phyloP scores from a whole-genome alignment of 768 basidiomycete species.

The Russula dissimulans region DNA sequence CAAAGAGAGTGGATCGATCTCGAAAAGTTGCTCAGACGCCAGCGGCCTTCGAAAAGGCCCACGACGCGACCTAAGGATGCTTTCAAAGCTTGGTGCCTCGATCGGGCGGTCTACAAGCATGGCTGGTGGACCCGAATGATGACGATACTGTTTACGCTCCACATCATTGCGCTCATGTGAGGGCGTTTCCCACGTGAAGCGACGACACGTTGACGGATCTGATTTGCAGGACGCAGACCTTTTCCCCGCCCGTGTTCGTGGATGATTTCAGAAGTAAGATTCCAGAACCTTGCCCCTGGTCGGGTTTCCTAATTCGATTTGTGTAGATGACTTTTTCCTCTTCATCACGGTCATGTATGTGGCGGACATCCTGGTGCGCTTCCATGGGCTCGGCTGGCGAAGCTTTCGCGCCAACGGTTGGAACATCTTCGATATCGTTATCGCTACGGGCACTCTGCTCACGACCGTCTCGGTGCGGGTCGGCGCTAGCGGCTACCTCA shows the following conservation, averaged over 20 bases:
- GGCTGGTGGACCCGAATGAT: conserved; percentile 86
- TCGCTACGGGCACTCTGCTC: conserved; percentile 71
- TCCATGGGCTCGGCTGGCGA: conserved; percentile 73
- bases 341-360: conserved; percentile 61
- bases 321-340: conserved; percentile 68
- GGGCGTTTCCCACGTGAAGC: conserved; percentile 22
- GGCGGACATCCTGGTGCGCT: conserved; percentile 68
- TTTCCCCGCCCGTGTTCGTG: conserved; percentile 39
- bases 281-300: no score
- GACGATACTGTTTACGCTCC: conserved; percentile 69
- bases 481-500: conserved; percentile 37
- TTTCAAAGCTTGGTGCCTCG: conserved; percentile 80
- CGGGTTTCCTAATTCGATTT: not conserved
- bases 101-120: conserved; percentile 83
- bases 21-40: conserved; percentile 77
- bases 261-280: conserved; percentile 54
- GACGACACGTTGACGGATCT: not conserved
- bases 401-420: conserved; percentile 88
- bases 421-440: conserved; percentile 85
- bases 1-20: conserved; percentile 94
- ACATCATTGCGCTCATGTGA: conserved; percentile 77
- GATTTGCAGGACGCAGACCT: conserved; percentile 65
- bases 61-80: conserved; percentile 42
- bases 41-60: conserved; percentile 80
- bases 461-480: conserved; percentile 72